phyloP scores from a whole-genome alignment of 1,139 yeast genomes.

The Saccharomyces pastorianus region DNA sequence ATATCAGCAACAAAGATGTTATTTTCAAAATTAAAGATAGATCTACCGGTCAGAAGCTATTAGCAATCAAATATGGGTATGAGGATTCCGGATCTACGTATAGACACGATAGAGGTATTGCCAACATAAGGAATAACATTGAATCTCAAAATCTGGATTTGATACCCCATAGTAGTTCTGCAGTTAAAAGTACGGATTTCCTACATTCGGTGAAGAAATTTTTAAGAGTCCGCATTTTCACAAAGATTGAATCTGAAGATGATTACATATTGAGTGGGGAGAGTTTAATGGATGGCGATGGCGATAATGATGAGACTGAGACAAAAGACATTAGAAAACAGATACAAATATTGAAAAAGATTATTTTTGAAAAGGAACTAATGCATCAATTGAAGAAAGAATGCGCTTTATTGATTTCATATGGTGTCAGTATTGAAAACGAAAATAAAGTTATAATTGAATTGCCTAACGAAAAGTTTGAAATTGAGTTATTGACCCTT shows the following conservation, averaged over 20 bases:
- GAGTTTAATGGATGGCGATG: conserved; percentile 14
- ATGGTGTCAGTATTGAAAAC: conserved; percentile 60
- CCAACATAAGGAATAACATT: conserved; percentile 43
- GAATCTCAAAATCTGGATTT: conserved; percentile 34
- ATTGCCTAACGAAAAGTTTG: conserved; percentile 57
- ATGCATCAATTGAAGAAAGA: conserved; percentile 63
- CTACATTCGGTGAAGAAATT: conserved; percentile 28
- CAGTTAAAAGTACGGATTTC: conserved; percentile 20
- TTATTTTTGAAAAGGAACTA: conserved; percentile 75
- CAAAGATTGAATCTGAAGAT: conserved; percentile 48
- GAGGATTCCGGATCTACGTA: conserved; percentile 83
- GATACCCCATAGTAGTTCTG: conserved; percentile 29
- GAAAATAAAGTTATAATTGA: conserved; percentile 59
- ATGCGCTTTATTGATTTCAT: conserved; percentile 62
- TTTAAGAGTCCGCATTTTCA: conserved; percentile 47
- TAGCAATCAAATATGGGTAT: conserved; percentile 83
- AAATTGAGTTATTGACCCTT: conserved; percentile 53
- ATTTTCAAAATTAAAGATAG: conserved; percentile 59
- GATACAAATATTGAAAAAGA: conserved; percentile 56
- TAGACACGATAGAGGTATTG: conserved; percentile 62
- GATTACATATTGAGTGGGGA: conserved; percentile 37
- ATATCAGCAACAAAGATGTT: conserved; percentile 55
- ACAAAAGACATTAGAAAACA: conserved; percentile 39
- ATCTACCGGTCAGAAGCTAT: conserved; percentile 38
- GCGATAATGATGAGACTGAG: conserved; percentile 9